Base-by-base conservation (phyloP, 768 basidiomycete species). In the Pholiota microspora region DNA sequence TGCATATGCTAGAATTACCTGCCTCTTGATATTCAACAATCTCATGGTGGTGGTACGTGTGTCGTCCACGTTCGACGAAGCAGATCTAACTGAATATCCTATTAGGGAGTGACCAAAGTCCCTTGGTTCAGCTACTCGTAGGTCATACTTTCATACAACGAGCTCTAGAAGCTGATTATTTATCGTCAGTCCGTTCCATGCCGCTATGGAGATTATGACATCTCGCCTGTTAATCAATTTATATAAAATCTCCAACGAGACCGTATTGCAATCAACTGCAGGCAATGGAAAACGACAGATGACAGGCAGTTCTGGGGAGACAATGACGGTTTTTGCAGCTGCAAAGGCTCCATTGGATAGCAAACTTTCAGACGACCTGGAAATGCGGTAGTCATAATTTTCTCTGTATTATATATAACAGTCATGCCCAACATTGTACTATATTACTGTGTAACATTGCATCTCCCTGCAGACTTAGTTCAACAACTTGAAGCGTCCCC, bases 21-120 rank as follows among this genome's bases (percentile, higher is more conserved):
- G 64, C 34, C 52, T 78, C 1, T 63, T 79, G 5, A 49, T 77
- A 0, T 73, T 77, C 62, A 79, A 78, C 56, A 77, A 75, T 54
- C 62, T 78, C 7, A 77, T 77, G 76, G 76, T 77, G 10, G 70
- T 76, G 51, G 56, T 57, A 32, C 28, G 56, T 49, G 12, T 47
- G 10, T 15, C 6, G 35, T 15, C 18, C 21, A 42, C 40, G 23
- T 35, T 10, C 12, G 16, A 16, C 27, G 24, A 4, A n/a, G n/a
- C n/a, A 12, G 18, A 34, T 31, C 9, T 12, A 44, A 23, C 18
- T 18, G 13, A 62, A 57, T 69, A 65, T 38, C 2, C 18, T 25
- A 23, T 4, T 35, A 77, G 74, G 75, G 70, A 12, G 56, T 71
- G 3, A 77, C 75, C 0, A 69, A 70, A 31, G 77, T 78, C 29